Evolutionary conservation across 2,329 filamentous ascomycete species (phyloP).

Genomic region (Ascochyta clinopodiicola): DNA sequence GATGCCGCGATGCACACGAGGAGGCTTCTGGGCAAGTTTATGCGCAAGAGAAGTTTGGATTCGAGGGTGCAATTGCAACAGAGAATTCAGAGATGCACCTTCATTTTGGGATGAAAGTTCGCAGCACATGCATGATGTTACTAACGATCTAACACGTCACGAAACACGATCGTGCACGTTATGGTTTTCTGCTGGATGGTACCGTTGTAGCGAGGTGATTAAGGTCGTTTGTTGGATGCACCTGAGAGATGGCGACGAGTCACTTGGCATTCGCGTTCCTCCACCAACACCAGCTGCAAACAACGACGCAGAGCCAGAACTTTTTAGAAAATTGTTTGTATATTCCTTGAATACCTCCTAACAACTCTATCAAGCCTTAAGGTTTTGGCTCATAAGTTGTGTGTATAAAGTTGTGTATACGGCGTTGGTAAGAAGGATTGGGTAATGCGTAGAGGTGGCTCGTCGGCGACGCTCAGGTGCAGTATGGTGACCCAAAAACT

Average conservation of each 20-base stretch:
- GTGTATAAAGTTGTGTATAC: too few species aligned
- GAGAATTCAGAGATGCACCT: not conserved
- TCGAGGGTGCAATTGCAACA: not conserved
- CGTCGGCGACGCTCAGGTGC: too few species aligned
- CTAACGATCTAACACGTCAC: not conserved
- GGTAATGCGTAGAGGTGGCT: too few species aligned
- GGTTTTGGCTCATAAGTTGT: too few species aligned
- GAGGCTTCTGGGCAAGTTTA: not conserved
- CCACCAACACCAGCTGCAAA: too few species aligned
- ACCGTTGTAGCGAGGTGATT: not conserved
- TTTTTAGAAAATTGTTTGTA: too few species aligned
- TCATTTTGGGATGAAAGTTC: not conserved
- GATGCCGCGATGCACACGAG: slow-evolving; percentile 2
- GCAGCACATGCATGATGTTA: not conserved
- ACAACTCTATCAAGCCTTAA: too few species aligned
- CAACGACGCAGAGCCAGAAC: too few species aligned
- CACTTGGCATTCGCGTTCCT: too few species aligned
- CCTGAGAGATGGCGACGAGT: too few species aligned
- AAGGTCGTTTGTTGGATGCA: not conserved
- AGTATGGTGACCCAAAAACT: not conserved
- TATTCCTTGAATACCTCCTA: too few species aligned
- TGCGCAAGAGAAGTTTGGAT: not conserved
- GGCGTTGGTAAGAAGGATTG: too few species aligned
- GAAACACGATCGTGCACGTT: not conserved
- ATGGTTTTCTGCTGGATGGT: not conserved